phyloP scores from a whole-genome alignment of 805 yeast genomes.

The Candida vaughaniae region DNA sequence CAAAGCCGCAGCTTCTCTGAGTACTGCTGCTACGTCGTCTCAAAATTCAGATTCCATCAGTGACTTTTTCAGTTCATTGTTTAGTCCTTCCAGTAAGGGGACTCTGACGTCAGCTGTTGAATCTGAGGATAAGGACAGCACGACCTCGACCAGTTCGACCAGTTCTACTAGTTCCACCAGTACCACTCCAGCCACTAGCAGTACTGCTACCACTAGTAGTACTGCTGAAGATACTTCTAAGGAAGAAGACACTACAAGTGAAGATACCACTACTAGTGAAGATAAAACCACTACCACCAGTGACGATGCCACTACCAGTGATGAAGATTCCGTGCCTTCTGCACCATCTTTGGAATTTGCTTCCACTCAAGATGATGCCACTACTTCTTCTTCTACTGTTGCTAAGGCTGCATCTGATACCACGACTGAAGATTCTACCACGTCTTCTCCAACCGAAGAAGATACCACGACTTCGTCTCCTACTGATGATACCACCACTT shows the following conservation, averaged over 20 bases:
- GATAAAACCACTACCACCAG: constrained; percentile 1
- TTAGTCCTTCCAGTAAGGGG: constrained; percentile 3
- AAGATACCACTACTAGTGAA: constrained; percentile 1
- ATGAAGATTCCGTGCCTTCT: background rate
- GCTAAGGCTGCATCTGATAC: constrained; percentile 1
- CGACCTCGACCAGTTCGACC: background rate
- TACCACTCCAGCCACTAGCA: constrained; percentile 2
- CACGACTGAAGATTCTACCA: background rate
- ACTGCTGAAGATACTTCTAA: constrained; percentile 1
- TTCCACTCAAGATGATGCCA: constrained; percentile 1
- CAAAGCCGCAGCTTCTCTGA: background rate
- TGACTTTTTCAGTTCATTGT: constrained; percentile 6
- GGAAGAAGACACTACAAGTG: constrained; percentile 3
- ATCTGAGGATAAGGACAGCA: background rate
- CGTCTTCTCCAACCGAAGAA: background rate
- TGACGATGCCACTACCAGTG: constrained; percentile 3
- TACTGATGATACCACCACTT: background rate
- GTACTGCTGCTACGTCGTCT: constrained; percentile 1
- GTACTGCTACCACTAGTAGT: constrained; percentile 2
- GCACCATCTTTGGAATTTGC: background rate
- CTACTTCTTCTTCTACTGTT: background rate
- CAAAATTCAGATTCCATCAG: background rate
- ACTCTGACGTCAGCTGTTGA: background rate
- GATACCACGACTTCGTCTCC: background rate
- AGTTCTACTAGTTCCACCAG: background rate